phyloP scores from a whole-genome alignment of 2,329 filamentous ascomycete genomes.

The Pseudogymnoascus sp. region DNA sequence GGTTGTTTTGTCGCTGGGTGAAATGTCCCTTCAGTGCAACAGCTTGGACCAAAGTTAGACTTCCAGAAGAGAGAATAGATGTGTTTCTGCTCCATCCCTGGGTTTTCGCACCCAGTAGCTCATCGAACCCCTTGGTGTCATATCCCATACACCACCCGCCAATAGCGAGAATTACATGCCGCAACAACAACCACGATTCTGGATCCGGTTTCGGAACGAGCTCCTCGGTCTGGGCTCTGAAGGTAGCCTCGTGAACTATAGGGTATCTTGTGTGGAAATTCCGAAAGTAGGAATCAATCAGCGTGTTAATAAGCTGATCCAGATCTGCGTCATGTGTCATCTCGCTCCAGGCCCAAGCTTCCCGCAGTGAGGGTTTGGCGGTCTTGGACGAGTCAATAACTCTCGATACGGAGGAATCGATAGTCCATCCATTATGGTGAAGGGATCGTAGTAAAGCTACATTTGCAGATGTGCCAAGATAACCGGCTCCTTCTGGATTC shows the following conservation, averaged over 20 bases:
- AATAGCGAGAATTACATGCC: constrained; percentile 31
- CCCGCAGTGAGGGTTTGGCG: constrained; percentile 12
- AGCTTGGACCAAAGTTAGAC: constrained; percentile 28
- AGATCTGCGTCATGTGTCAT: neutral
- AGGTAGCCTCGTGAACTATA: constrained; percentile 39
- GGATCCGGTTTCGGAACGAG: constrained; percentile 26
- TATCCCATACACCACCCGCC: constrained; percentile 31
- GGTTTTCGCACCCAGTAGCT: constrained; percentile 27
- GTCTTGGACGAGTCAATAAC: constrained; percentile 22
- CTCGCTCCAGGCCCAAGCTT: constrained; percentile 13
- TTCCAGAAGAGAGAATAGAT: constrained; percentile 29
- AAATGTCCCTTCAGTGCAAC: constrained; percentile 33
- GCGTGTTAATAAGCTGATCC: neutral
- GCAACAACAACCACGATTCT: constrained; percentile 29
- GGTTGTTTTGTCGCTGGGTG: constrained; percentile 40
- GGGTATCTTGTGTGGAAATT: constrained; percentile 40
- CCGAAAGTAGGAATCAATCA: constrained; percentile 36
- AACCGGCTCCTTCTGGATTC: constrained; percentile 31
- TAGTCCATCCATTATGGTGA: constrained; percentile 23
- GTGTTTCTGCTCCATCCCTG: constrained; percentile 25
- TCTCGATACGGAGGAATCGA: constrained; percentile 14
- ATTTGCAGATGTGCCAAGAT: constrained; percentile 28
- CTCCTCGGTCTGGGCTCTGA: constrained; percentile 33
- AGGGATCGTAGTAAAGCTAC: constrained; percentile 28
- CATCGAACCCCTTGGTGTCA: constrained; percentile 23